Evolutionary conservation across 2,329 filamentous ascomycete genomes (phyloP), one percentile per base, ranked within the genome.

Genomic region (Cytospora chrysosperma): DNA sequence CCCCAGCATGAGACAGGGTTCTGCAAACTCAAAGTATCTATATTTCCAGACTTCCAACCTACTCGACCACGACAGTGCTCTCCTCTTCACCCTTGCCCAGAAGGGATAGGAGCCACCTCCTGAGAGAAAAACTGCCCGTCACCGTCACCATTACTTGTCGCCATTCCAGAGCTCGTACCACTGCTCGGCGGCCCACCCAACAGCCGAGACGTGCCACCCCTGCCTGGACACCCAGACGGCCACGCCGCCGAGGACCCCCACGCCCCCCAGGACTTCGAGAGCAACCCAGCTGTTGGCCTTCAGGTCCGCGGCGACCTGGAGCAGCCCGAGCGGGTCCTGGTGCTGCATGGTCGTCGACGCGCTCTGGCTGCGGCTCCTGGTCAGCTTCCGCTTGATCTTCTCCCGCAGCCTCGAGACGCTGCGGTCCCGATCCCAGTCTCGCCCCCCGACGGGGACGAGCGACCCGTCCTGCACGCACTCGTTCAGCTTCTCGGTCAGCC

Each of bases 261-360:
- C 80, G 58, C 90, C 87, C 17, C 92, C 90, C 26, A 93, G 75
- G 7, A 96, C 79, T 72, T 93, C 90, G 43, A 96, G 77, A 0
- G 90, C 83, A 54, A 89, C 75, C 79, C 88, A 88, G 0, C 90
- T 85, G 53, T 82, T 84, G 52, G 82, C 81, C 69, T 83, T 87
- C 47, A 96, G 71, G 40, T 86, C 84, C 24, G 89, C 86, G 3
- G 85, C 85, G 67, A 93, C 83, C 66, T 88, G 82, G 58, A 96
- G 81, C 40, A 97, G 74, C 0, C 93, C 93, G 0, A 97, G 80
- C 0, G 93, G 93, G 73, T 97, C 93, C 64, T 90, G 83, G 37
- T 86, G 82, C 47, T 55, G 62, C 57, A 63, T 59, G 56, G 66
- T 56, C 59, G 63, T n/a, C n/a, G n/a, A 67, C 32, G 40, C 65